Evolutionary conservation across 768 basidiomycete species (phyloP).

Genomic region (Gelatoporia subvermispora): DNA sequence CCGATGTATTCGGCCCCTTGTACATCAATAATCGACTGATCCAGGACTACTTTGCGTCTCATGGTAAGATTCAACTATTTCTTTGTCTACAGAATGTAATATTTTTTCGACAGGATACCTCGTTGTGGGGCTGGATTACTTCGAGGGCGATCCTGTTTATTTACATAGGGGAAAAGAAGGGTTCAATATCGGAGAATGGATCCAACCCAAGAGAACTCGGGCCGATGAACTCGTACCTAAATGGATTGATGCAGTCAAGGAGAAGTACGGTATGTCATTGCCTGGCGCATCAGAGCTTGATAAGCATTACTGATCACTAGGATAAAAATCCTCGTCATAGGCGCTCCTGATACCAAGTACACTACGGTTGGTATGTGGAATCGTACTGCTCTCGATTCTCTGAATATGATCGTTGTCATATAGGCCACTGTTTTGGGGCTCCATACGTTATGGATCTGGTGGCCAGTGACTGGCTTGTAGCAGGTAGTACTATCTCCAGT

Average conservation of each 20-base stretch:
- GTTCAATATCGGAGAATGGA: too few relatives aligned
- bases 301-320: too few relatives aligned
- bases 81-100: too few relatives aligned
- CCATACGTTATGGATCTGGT: slow-evolving; percentile 46
- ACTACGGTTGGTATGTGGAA: slow-evolving; percentile 9
- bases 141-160: slow-evolving; percentile 50
- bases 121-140: slow-evolving; percentile 60
- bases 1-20: slow-evolving; percentile 58
- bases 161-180: too few relatives aligned
- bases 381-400: background rate
- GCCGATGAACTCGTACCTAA: slow-evolving; percentile 38
- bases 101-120: slow-evolving; percentile 40
- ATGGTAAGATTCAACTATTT: slow-evolving; percentile 33
- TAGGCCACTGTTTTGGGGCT: slow-evolving; percentile 58
- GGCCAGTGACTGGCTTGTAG: slow-evolving; percentile 40
- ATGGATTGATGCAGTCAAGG: slow-evolving; percentile 49
- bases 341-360: slow-evolving; percentile 15
- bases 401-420: background rate
- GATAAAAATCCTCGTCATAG: slow-evolving; percentile 5
- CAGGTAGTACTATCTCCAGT: slow-evolving; percentile 30
- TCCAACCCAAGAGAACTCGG: slow-evolving; percentile 11
- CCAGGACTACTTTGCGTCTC: slow-evolving; percentile 59
- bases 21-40: slow-evolving; percentile 54
- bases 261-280: slow-evolving; percentile 39
- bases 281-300: background rate